These are phyloP conservation scores for Simplicillium sp. DNA, from an alignment of 2,329 filamentous ascomycete species.

Conservation along the genomic window DNA sequence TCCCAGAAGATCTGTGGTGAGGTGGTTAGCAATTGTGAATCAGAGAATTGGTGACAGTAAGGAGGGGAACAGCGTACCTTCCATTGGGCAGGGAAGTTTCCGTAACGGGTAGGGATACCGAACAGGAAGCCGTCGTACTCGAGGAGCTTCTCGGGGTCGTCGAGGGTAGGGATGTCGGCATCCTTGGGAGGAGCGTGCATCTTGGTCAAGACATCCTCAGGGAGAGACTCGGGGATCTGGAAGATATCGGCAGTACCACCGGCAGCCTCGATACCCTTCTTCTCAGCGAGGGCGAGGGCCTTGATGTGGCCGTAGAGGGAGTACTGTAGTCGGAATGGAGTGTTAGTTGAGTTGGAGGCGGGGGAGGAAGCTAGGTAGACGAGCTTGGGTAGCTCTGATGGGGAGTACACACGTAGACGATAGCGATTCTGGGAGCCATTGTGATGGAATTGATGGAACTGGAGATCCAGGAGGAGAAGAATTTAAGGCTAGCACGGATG, in stretches of 20 bases:
- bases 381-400: background rate
- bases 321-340: slow-evolving; percentile 53
- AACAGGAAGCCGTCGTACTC: slow-evolving; percentile 83
- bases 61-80: slow-evolving; percentile 41
- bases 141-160: slow-evolving; percentile 50
- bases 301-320: slow-evolving; percentile 90
- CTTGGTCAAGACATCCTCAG: slow-evolving; percentile 73
- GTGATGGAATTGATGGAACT: slow-evolving; percentile 18
- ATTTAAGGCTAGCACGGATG: background rate
- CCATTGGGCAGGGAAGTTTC: slow-evolving; percentile 96
- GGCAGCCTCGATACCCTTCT: slow-evolving; percentile 78
- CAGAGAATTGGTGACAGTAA: background rate
- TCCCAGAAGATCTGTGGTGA: slow-evolving; percentile 68
- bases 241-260: slow-evolving; percentile 75
- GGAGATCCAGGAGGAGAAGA: background rate
- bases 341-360: background rate
- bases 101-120: slow-evolving; percentile 91
- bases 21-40: background rate
- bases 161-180: slow-evolving; percentile 53
- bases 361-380: slow-evolving; percentile 5
- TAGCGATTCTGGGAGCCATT: slow-evolving; percentile 80
- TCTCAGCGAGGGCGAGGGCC: slow-evolving; percentile 79
- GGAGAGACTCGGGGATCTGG: slow-evolving; percentile 84
- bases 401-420: slow-evolving; percentile 64
- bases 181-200: slow-evolving; percentile 82